Evolutionary conservation across 225 moss, liverwort and hornwort genomes (phyloP).

Genomic region (Marchantia paleacea): DNA sequence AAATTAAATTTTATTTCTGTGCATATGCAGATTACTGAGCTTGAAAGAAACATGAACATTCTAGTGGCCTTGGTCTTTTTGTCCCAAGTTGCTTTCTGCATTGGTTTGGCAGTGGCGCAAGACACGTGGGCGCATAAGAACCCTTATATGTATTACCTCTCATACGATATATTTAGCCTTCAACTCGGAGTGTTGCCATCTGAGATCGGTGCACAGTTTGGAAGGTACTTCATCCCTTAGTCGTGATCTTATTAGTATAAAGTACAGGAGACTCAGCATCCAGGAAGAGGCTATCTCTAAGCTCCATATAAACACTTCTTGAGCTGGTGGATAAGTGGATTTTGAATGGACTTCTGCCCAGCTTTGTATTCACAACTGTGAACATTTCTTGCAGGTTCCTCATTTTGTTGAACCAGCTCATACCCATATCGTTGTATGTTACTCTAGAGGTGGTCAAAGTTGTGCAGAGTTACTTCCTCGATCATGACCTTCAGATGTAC

Average conservation of each 20-base stretch:
- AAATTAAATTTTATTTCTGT: background rate
- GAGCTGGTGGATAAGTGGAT: too few species aligned
- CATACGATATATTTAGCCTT: slow-evolving; percentile 44
- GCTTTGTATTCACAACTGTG: background rate
- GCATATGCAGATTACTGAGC: slow-evolving; percentile 56
- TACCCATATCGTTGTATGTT: slow-evolving; percentile 89
- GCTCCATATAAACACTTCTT: background rate
- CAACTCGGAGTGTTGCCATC: slow-evolving; percentile 30
- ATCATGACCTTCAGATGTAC: slow-evolving; percentile 79
- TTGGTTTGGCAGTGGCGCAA: slow-evolving; percentile 54
- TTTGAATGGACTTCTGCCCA: too few species aligned
- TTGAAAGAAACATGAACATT: slow-evolving; percentile 66
- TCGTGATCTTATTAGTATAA: too few species aligned
- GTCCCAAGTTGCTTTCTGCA: slow-evolving; percentile 53
- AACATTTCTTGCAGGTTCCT: slow-evolving; percentile 49
- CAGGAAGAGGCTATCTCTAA: background rate
- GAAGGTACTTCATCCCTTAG: slow-evolving; percentile 25
- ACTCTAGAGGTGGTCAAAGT: slow-evolving; percentile 82
- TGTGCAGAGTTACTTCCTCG: slow-evolving; percentile 68
- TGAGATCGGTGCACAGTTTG: slow-evolving; percentile 43
- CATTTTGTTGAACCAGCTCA: slow-evolving; percentile 70
- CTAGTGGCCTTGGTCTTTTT: slow-evolving; percentile 58
- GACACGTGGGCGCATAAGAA: slow-evolving; percentile 35
- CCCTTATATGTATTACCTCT: slow-evolving; percentile 46
- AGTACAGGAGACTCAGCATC: background rate